Evolutionary conservation across 345 rosid species (phyloP).

Genomic region (Leavenworthia alabamica): DNA sequence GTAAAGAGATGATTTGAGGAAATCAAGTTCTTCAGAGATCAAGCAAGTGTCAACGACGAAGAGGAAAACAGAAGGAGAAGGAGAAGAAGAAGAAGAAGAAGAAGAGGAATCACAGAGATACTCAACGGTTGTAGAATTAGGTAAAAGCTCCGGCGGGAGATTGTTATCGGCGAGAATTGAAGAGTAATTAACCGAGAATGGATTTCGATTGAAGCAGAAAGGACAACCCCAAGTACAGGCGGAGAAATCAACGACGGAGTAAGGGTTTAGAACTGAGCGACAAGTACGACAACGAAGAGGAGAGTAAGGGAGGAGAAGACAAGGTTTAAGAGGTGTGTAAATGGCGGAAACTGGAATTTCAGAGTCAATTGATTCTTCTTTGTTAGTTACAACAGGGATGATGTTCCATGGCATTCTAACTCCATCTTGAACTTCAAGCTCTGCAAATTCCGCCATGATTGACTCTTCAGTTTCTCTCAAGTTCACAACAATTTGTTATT

Average conservation of each 20-base stretch:
- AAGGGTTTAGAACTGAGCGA: slow-evolving; percentile 81
- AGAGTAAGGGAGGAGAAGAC: slow-evolving; percentile 60
- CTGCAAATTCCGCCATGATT: slow-evolving; percentile 57
- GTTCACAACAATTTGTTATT: background rate
- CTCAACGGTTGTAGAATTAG: slow-evolving; percentile 80
- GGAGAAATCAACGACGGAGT: slow-evolving; percentile 67
- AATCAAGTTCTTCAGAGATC: slow-evolving; percentile 76
- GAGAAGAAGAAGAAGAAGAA: slow-evolving; percentile 38
- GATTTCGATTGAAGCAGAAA: slow-evolving; percentile 83
- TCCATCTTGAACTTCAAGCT: slow-evolving; percentile 70
- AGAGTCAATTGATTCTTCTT: slow-evolving; percentile 50
- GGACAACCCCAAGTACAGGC: slow-evolving; percentile 92
- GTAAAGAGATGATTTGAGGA: slow-evolving; percentile 68
- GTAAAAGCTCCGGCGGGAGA: slow-evolving; percentile 91
- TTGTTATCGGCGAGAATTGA: slow-evolving; percentile 68
- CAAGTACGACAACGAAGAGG: slow-evolving; percentile 94
- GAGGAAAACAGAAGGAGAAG: slow-evolving; percentile 57
- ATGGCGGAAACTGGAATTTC: slow-evolving; percentile 78
- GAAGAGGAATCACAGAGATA: slow-evolving; percentile 44
- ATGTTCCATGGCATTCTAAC: slow-evolving; percentile 88
- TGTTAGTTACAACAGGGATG: slow-evolving; percentile 59
- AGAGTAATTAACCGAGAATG: slow-evolving; percentile 69
- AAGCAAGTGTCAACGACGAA: slow-evolving; percentile 83
- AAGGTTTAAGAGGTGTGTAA: slow-evolving; percentile 66
- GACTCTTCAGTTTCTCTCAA: background rate